Evolutionary conservation across 2,329 filamentous ascomycete genomes (phyloP).

Genomic region (Beauveria pseudobassiana): DNA sequence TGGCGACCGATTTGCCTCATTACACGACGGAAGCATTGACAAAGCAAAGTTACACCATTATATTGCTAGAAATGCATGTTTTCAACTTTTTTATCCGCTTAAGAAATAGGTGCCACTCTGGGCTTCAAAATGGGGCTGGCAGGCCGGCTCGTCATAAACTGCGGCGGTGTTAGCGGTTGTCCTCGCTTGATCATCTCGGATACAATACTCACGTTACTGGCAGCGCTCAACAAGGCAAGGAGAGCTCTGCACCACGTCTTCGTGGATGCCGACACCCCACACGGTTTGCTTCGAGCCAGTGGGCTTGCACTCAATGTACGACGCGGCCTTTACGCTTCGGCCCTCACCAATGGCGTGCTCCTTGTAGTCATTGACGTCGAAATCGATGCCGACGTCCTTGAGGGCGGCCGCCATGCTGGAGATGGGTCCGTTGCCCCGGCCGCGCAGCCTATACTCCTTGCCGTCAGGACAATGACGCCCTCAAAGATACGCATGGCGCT

Average conservation of each 20-base stretch:
- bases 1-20: neutral
- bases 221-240: conserved; percentile 76
- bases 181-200: neutral
- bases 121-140: conserved; percentile 1
- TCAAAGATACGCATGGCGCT: conserved; percentile 77
- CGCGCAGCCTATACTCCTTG: conserved; percentile 67
- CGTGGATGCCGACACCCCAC: conserved; percentile 88
- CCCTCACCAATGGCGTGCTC: conserved; percentile 86
- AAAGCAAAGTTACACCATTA: neutral
- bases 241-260: conserved; percentile 90
- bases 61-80: conserved; percentile 3
- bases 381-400: conserved; percentile 67
- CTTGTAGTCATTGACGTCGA: conserved; percentile 93
- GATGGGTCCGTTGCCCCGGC: conserved; percentile 83
- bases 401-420: conserved; percentile 82
- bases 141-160: conserved; percentile 7
- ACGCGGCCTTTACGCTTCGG: conserved; percentile 81
- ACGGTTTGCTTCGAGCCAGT: conserved; percentile 61
- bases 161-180: neutral
- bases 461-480: conserved; percentile 76
- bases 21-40: neutral
- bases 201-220: conserved; percentile 64
- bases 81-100: neutral
- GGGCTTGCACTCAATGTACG: conserved; percentile 84
- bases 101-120: conserved; percentile 3